Base-by-base conservation (phyloP, 164 flowering plant species). In the Platanus orientalis region DNA sequence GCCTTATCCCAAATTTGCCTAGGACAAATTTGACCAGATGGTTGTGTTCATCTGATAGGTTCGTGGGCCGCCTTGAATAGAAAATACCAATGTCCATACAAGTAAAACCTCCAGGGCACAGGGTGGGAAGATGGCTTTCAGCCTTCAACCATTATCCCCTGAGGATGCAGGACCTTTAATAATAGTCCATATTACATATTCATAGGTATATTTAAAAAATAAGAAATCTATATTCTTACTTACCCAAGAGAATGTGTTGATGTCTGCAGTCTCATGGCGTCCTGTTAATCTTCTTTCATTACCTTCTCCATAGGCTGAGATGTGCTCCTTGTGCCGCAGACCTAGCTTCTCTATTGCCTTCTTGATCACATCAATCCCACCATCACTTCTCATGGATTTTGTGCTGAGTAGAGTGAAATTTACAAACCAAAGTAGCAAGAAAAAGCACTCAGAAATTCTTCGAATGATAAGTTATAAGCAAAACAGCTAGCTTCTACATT, bases 171-270 rank as follows among this genome's bases (percentile, higher is more conserved):
- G n/a, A n/a, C n/a, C n/a, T n/a, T n/a, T n/a, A n/a, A n/a, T n/a
- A n/a, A n/a, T n/a, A n/a, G n/a, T n/a, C n/a, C n/a, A n/a, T n/a
- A n/a, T n/a, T n/a, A n/a, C n/a, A n/a, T n/a, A n/a, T n/a, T n/a
- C n/a, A n/a, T n/a, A n/a, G n/a, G n/a, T n/a, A n/a, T n/a, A n/a
- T n/a, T 5, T 34, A 34, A 34, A 34, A 34, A 34, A 34, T 10
- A 34, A 34, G 39, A 34, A 34, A 34, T 10, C 39, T 10, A 34
- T 34, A 10, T 42, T 42, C 17, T 1, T 4, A 45, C 20, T 50
- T 67, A 70, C 78, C 78, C 78, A 75, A 65, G n/a, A 26, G 65
- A 73, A 73, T 10, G 56, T 65, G 62, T 70, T 32, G 45, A 73
- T 73, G 50, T 58, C 57, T 16, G 77, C 77, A 11, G 77, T 73